Base-by-base conservation (phyloP, 768 basidiomycete genomes). In the Amanita polypyramis region DNA sequence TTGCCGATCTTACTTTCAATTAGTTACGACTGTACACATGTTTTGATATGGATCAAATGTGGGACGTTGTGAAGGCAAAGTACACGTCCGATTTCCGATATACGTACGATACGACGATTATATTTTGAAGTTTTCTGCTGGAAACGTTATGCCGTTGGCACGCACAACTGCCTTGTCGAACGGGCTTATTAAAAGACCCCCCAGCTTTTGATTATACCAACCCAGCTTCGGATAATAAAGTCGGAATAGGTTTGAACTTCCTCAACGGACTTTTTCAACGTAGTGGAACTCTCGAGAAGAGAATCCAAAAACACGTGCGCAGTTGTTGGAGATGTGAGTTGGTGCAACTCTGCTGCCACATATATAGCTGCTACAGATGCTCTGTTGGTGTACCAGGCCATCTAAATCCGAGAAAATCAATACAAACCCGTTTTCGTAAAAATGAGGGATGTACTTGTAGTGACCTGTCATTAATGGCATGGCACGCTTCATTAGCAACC, bases 261-360 rank as follows among this genome's bases (percentile, higher is more conserved):
- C 35, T 66, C 66, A 6, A 84, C 49, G 0, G 74, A 68, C 0
- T 62, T 61, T 39, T 76, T 71, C 0, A 79, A 54, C 1, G 62
- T 53, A 2, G 68, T 62, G 2, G 77, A 73, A 2, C 70, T 63
- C 8, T 72, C 67, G 11, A 91, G 69, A 5, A 89, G 74, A 6
- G 71, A 64, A 39, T 82, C 79, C 11, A 92, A 69, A 66, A 92
- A 89, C 2, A 67, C 62, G 23, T 68, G 63, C 0, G 84, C 78
- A 2, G 86, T 86, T 10, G 66, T 57, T 3, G 88, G 85, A 1
- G 88, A 91, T 0, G 77, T 73, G n/a, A 92, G 58, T 58, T 92
- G 88, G 56, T 90, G 88, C 12, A 92, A 67, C 63, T 91, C 88
- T 80, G 85, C 77, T n/a, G 82, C 79, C 11, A 76, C 70, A 55